Evolutionary conservation across 2,329 filamentous ascomycete species (phyloP).

Genomic region (Microcera coccophila): DNA sequence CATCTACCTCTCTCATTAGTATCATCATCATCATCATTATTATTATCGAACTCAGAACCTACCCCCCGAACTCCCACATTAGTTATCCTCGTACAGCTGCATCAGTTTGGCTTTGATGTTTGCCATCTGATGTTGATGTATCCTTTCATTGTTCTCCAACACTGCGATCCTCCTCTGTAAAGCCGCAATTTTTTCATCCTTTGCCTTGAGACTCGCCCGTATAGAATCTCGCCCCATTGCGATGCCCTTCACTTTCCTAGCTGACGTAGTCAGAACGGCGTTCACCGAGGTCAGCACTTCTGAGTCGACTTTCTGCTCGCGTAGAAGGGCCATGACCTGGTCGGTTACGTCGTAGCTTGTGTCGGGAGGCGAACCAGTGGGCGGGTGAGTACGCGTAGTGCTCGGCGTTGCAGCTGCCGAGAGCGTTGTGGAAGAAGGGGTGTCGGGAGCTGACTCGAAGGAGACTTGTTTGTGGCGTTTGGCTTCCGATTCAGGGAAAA

Average conservation of each 20-base stretch:
- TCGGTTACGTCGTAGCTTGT: constrained; percentile 36
- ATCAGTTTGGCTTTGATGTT: constrained; percentile 37
- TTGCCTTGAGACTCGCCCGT: constrained; percentile 57
- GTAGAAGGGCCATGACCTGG: constrained; percentile 50
- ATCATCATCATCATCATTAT: background rate
- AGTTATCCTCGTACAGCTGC: constrained; percentile 35
- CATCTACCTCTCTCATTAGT: constrained; percentile 1
- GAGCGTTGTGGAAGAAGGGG: constrained; percentile 11
- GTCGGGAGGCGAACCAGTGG: constrained; percentile 15
- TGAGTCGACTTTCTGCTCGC: constrained; percentile 38
- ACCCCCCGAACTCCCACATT: background rate
- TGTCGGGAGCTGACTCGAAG: constrained; percentile 23
- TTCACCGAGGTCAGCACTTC: constrained; percentile 37
- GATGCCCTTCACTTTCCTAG: constrained; percentile 57
- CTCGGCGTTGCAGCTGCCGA: constrained; percentile 16
- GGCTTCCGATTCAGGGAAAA: constrained; percentile 30
- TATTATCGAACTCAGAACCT: background rate
- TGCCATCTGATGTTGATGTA: constrained; percentile 33
- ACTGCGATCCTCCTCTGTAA: constrained; percentile 36
- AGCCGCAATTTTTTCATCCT: constrained; percentile 47
- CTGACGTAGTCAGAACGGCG: constrained; percentile 50
- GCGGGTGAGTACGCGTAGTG: constrained; percentile 6
- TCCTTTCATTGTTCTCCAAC: constrained; percentile 37
- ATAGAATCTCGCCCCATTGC: constrained; percentile 62
- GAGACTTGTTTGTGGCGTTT: constrained; percentile 34